Conservation (phyloP, 2,329 filamentous ascomycete genomes). For the Phyllosticta capitalensis region DNA sequence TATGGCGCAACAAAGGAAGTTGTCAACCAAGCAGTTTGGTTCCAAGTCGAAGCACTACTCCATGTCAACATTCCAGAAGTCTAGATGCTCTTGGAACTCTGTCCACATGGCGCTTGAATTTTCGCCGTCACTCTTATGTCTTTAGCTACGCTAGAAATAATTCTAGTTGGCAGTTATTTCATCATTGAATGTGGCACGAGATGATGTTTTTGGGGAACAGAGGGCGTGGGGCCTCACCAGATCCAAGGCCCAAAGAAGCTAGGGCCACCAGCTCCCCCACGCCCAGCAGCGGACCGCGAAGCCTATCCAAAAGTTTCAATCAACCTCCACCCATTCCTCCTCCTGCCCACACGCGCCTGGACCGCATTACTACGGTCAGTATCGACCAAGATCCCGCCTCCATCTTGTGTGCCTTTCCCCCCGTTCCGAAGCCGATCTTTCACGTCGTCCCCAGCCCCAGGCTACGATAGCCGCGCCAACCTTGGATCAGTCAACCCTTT, state of each 20-base stretch:
- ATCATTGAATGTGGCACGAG: too few relatives aligned
- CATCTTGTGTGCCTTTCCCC: background rate
- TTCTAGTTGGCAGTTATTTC: too few relatives aligned
- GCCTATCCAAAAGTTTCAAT: constrained; percentile 11
- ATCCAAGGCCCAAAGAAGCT: background rate
- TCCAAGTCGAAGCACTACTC: too few relatives aligned
- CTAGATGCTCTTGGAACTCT: too few relatives aligned
- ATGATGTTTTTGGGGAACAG: background rate
- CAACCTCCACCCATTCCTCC: constrained; percentile 2
- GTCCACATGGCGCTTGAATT: too few relatives aligned
- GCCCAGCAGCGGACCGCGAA: constrained; percentile 1
- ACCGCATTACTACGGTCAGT: too few relatives aligned
- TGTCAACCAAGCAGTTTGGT: too few relatives aligned
- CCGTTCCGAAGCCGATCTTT: background rate
- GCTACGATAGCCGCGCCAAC: background rate
- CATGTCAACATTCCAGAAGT: too few relatives aligned
- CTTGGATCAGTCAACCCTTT: background rate
- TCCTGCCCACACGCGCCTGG: background rate
- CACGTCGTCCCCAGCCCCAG: background rate
- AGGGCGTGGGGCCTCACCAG: background rate
- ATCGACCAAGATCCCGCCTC: background rate
- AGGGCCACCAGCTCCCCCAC: background rate
- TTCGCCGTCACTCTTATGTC: too few relatives aligned
- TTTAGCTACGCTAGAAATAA: too few relatives aligned
- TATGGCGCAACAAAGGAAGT: too few relatives aligned